Percentiles rank a stretch among this genome's conserved stretches.
Evolutionary conservation across 371 early-diverging fungal species (phyloP).

Genomic region (Mucor plumbeus): DNA sequence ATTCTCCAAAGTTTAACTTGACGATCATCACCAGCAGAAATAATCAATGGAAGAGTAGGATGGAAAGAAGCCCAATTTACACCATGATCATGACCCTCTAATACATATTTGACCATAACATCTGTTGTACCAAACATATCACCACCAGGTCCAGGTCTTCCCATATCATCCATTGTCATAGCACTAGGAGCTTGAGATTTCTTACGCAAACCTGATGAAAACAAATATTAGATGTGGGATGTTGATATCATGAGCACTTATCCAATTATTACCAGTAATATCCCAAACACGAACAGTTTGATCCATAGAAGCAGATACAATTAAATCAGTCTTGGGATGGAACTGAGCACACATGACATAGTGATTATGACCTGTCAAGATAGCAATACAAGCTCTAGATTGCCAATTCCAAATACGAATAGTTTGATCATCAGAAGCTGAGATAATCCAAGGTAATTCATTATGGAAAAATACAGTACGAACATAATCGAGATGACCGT

Average conservation of each 20-base stretch:
- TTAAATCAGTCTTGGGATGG: constrained; percentile 94
- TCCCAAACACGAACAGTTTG: constrained; percentile 99
- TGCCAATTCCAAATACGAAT: constrained; percentile 99
- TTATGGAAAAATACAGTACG: constrained; percentile 98
- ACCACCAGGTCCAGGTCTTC: constrained; percentile 64
- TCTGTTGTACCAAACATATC: constrained; percentile 96
- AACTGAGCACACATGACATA: constrained; percentile 99
- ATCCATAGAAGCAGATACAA: constrained; percentile 97
- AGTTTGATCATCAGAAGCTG: constrained; percentile 98
- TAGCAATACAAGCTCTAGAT: constrained; percentile 96
- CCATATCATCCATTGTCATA: constrained; percentile 65
- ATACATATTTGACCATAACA: constrained; percentile 95
- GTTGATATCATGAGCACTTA: neutral
- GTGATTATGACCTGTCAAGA: constrained; percentile 98
- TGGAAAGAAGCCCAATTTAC: constrained; percentile 99
- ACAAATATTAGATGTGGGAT: neutral
- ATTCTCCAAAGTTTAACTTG: constrained; percentile 98
- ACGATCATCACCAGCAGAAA: constrained; percentile 98
- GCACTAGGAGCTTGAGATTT: constrained; percentile 74
- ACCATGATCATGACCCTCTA: constrained; percentile 99
- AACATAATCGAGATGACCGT: constrained; percentile 99
- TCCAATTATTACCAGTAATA: constrained; percentile 73
- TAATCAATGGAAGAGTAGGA: constrained; percentile 91
- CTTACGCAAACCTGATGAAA: constrained; percentile 73
- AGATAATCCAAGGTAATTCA: constrained; percentile 98